Evolutionary conservation across 2,329 filamentous ascomycete genomes (phyloP), one percentile per base, ranked within the genome.

Genomic region (Aspergillus ochraceoroseus): DNA sequence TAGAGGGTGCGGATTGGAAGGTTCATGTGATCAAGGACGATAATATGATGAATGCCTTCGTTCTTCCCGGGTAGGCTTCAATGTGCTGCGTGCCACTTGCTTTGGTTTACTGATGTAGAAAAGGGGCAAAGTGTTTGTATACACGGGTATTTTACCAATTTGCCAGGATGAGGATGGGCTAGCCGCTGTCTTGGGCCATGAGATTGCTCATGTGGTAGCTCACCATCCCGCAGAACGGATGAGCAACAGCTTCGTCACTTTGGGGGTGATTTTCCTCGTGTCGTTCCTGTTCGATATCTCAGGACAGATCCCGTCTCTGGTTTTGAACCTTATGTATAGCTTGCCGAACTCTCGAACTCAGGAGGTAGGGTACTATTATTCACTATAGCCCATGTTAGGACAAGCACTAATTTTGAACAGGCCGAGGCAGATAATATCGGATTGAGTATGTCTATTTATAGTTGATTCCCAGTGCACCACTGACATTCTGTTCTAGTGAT

Each of bases 201-300:
- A 82, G 53, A 81, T 82, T 52, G 76, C 76, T 2, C 79, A 82
- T 56, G 77, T 79, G n/a, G 70, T 78, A 2, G 75, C 75, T 2
- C 71, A 73, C 39, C 75, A 79, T 49, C 59, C 64, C 1, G 73
- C 71, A 0, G 79, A 82, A 57, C 65, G 73, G 5, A 67, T 80
- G 64, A 77, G 72, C 31, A 62, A 58, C 9, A 61, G 55, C 29
- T 52, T 66, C 22, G 29, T 66, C n/a, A 56, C 57, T 2, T 43
- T 64, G 2, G 57, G 58, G 3, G 44, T 57, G 7, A 48, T 60
- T 0, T 47, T 62, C 8, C 41, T 56, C 1, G 40, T 58, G 4
- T 55, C 59, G 2, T 25, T 61, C 11, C 32, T 69, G 7, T 63
- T 72, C 22, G 68, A 70, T 47, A 51, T 66, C 9, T 66, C 65